phyloP scores from a whole-genome alignment of 108 stramenopile species.

The Nannochloropsis gaditana region DNA sequence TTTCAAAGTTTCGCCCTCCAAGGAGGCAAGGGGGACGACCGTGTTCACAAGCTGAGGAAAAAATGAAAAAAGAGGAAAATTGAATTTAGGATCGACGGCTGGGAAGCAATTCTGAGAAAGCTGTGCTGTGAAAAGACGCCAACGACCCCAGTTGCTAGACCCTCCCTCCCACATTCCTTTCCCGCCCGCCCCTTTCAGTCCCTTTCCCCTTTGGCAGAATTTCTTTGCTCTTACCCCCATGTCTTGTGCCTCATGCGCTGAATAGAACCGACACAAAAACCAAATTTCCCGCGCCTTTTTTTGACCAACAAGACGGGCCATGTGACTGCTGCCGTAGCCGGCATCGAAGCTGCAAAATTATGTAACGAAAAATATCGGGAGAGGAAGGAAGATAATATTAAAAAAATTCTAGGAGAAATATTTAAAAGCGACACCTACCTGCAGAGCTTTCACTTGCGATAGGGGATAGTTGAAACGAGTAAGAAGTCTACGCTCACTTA shows the following conservation, averaged over 20 bases:
- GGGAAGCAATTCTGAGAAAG: no score
- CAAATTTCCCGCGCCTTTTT: slow-evolving; percentile 87
- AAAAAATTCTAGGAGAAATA: neutral
- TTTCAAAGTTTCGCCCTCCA: slow-evolving; percentile 73
- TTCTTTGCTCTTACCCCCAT: slow-evolving; percentile 60
- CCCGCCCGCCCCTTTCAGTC: no score
- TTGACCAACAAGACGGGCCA: slow-evolving; percentile 79
- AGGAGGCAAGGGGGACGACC: slow-evolving; percentile 54
- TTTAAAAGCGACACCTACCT: neutral
- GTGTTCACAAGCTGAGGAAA: slow-evolving; percentile 70
- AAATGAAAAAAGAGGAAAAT: neutral
- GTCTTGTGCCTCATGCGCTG: slow-evolving; percentile 68
- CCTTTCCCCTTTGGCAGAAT: no score
- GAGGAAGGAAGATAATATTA: neutral
- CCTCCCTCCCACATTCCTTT: no score
- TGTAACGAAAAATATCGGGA: slow-evolving; percentile 58
- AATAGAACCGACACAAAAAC: slow-evolving; percentile 77
- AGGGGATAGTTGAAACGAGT: neutral
- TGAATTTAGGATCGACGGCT: neutral
- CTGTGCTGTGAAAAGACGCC: no score
- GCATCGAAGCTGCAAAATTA: slow-evolving; percentile 85
- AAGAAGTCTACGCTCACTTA: slow-evolving; percentile 59
- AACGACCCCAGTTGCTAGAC: no score
- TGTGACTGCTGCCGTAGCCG: slow-evolving; percentile 79
- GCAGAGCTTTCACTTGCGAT: neutral